Evolutionary conservation across 768 basidiomycete genomes (phyloP).

Genomic region (Suillus placidus): DNA sequence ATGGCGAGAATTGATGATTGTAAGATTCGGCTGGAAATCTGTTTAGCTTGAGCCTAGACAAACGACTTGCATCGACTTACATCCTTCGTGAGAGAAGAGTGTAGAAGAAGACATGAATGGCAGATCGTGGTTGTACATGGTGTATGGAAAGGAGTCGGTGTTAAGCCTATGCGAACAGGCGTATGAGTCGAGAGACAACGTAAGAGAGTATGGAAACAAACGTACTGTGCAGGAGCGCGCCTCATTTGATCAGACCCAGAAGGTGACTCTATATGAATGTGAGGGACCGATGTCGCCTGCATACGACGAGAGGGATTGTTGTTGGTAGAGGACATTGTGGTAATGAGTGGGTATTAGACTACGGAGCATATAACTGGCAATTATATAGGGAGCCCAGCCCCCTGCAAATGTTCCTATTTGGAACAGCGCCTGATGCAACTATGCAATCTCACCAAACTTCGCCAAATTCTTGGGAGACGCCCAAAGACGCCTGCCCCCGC

Average conservation of each 20-base stretch:
- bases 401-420: background rate
- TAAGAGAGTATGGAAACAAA: background rate
- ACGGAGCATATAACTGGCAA: background rate
- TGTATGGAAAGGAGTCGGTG: background rate
- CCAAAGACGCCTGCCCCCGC: background rate
- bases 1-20: background rate
- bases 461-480: background rate
- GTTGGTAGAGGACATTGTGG: background rate
- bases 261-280: conserved; percentile 1
- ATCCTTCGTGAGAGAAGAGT: background rate
- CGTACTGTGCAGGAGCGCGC: background rate
- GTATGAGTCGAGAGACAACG: background rate
- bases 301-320: background rate
- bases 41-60: background rate
- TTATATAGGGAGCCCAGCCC: background rate
- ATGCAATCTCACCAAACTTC: background rate
- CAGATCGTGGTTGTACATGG: background rate
- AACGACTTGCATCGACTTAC: background rate
- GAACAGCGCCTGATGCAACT: background rate
- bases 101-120: background rate
- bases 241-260: background rate
- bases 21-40: background rate
- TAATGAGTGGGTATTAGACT: too few species aligned
- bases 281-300: background rate
- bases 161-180: background rate